phyloP scores from a whole-genome alignment of 192 early-diverging fungal genomes.

The Coemansia sp. region DNA sequence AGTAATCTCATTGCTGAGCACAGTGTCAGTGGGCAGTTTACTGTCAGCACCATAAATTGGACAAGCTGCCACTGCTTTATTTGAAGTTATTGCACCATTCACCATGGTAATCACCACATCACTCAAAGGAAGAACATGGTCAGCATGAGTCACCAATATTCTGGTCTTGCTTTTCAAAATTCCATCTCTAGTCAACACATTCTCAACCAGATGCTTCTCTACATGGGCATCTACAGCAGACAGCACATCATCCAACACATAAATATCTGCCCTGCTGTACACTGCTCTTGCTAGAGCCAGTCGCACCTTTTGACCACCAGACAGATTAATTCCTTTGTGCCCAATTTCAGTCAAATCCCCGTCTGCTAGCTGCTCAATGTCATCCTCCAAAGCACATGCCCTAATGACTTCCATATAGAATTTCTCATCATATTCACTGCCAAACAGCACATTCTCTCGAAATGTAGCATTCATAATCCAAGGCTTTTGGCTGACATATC shows the following conservation, averaged over 20 bases:
- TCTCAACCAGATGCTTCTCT: slow-evolving; percentile 54
- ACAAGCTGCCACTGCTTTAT: background rate
- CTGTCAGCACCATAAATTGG: background rate
- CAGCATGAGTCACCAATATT: slow-evolving; percentile 45
- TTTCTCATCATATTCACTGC: slow-evolving; percentile 19
- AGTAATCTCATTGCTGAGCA: background rate
- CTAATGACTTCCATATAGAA: slow-evolving; percentile 9
- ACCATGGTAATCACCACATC: slow-evolving; percentile 15
- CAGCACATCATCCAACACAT: slow-evolving; percentile 67
- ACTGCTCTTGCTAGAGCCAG: slow-evolving; percentile 59
- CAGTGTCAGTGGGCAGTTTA: background rate
- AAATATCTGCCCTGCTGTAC: slow-evolving; percentile 59
- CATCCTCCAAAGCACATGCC: slow-evolving; percentile 2
- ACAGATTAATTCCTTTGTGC: slow-evolving; percentile 54
- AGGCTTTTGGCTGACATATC: slow-evolving; percentile 36
- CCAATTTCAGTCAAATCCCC: slow-evolving; percentile 56
- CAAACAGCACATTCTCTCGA: slow-evolving; percentile 44
- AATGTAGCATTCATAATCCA: slow-evolving; percentile 46
- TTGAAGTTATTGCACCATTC: background rate
- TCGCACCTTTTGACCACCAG: slow-evolving; percentile 62
- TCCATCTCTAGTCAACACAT: slow-evolving; percentile 31
- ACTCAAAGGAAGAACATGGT: slow-evolving; percentile 24
- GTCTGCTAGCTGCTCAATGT: background rate
- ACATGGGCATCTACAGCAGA: slow-evolving; percentile 65
- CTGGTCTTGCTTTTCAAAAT: slow-evolving; percentile 41